Base-by-base conservation (phyloP, 2,329 filamentous ascomycete species). In the Hypoxylon rubiginosum region DNA sequence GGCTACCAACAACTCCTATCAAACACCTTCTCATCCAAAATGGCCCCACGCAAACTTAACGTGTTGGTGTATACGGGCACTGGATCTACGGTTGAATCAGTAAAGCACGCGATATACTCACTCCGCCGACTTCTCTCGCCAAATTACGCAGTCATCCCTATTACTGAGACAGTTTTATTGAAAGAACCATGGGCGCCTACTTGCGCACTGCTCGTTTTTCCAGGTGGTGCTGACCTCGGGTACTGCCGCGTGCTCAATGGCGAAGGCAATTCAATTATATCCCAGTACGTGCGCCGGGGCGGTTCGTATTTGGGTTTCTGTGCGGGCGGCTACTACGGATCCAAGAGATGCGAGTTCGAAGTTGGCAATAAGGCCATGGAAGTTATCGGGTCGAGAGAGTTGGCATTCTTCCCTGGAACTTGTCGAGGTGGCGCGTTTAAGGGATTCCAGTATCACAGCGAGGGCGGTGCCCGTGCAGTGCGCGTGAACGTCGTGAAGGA, bases 61-160 rank as follows among this genome's bases (percentile, higher is more conserved):
- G 91, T 99, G 61, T 86, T 98, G 71, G 93, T 99, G 56, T 98
- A 98, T 76, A 92, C 93, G 93, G 94, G 95, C 73, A 88, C 90
- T 76, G 96, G 96, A 68, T 93, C 92, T 46, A 97, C 94, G 9
- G 84, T 92, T 56, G 92, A 96, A 76, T 97, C 94, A 15, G 93
- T 98, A 66, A 90, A 92, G 51, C 95, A 98, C 78, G 95, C 92
- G 79, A 86, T 97, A 66, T 94, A 92, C 82, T 91, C 93, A 21
- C 87, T 99, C 17, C 92, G 94, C 65, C 90, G 92, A 39, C 87
- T 98, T 4, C 89, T 98, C 24, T 92, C 93, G 3, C 92, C 94
- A 54, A 92, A 94, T 79, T 98, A 99, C 82, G 96, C 95, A 64
- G 93, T 99, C 68, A 94, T 94, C 68, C 91, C 94, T 58, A 87